Conservation (phyloP, 192 early-diverging fungal species). For the Umbelopsis ramanniana region DNA sequence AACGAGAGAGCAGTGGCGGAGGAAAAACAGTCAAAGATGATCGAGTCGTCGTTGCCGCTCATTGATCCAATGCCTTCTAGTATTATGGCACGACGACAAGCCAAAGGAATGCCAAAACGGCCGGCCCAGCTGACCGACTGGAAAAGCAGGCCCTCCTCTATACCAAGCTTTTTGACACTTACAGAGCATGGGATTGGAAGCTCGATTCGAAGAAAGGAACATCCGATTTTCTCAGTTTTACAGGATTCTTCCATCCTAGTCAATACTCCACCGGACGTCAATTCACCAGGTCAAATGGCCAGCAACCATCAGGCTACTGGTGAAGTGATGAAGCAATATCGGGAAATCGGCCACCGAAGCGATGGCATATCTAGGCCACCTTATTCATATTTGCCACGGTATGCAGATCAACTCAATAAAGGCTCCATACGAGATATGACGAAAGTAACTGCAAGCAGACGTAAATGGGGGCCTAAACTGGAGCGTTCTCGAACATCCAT, state of each 20-base stretch:
- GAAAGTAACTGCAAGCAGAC: not conserved
- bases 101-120: not conserved
- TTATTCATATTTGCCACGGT: not conserved
- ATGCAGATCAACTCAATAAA: not conserved
- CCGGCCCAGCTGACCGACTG: not conserved
- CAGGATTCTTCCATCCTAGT: not conserved
- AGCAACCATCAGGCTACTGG: not conserved
- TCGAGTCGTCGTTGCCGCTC: not conserved
- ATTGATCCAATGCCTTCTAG: not conserved
- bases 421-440: not conserved
- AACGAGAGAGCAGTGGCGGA: not conserved
- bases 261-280: not conserved
- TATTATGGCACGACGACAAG: not conserved
- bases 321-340: not conserved
- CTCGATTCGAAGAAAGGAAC: constrained; percentile 4
- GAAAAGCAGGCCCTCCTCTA: not conserved
- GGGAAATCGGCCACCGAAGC: not conserved
- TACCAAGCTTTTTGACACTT: not conserved
- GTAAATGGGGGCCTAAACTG: not conserved
- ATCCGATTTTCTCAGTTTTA: constrained; percentile 4
- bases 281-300: not conserved
- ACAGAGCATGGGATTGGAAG: not conserved
- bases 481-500: constrained; percentile 39
- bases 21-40: not conserved
- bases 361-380: not conserved